Percentiles rank a stretch among this genome's conserved stretches.
These are phyloP conservation scores for Fraxinus cuspidata DNA, from an alignment of 257 asterid species.

Conservation along the genomic window DNA sequence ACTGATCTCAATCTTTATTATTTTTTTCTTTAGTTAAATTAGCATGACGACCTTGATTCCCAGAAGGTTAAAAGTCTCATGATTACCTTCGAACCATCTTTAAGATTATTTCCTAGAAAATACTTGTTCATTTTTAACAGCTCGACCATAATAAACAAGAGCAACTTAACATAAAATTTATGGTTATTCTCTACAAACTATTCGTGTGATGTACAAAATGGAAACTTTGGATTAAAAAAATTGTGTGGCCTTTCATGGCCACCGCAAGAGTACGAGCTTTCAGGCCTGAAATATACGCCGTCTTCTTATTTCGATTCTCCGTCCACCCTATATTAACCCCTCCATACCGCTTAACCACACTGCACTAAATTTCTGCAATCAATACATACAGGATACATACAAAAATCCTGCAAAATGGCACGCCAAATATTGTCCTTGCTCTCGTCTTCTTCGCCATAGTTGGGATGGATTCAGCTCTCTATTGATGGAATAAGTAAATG, in stretches of 20 bases:
- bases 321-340: background rate
- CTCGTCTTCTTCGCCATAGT: constrained; percentile 33
- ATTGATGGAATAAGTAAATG: too few species aligned
- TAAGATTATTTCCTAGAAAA: too few species aligned
- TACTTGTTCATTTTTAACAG: too few species aligned
- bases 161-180: background rate
- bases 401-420: constrained; percentile 28
- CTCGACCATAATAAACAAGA: too few species aligned
- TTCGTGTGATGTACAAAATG: background rate
- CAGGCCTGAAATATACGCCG: background rate
- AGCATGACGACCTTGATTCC: too few species aligned
- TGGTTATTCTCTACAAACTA: background rate
- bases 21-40: too few species aligned
- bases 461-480: constrained; percentile 25
- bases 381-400: background rate
- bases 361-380: background rate
- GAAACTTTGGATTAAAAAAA: background rate
- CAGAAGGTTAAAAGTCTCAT: too few species aligned
- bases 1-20: too few species aligned
- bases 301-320: background rate
- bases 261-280: background rate
- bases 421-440: constrained; percentile 30
- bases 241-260: background rate
- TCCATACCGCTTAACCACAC: background rate
- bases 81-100: too few species aligned